Evolutionary conservation across 345 rosid species (phyloP), one percentile per base, ranked within the genome.

Genomic region (Citrus trifoliata): DNA sequence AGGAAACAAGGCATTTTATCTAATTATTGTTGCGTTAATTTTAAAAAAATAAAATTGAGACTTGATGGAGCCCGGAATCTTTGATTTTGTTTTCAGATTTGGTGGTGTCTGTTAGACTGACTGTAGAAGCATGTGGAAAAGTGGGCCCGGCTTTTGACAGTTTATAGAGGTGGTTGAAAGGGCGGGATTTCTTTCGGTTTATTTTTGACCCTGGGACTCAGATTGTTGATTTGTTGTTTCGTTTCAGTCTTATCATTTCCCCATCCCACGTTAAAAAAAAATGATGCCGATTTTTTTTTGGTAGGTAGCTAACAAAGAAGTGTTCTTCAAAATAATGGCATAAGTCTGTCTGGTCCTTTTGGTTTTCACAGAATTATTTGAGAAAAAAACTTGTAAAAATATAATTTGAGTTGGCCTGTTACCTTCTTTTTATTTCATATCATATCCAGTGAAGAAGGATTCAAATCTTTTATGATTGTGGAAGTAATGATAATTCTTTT

Each of bases 1-100:
- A 73, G 79, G 82, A 81, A 81, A 78, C 61, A 77, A 12, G 8
- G 66, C 90, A 86, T 88, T 81, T 82, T 42, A n/a, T 8, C 32
- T 46, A 68, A n/a, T 33, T 78, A 73, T 46, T 35, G 70, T 35
- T 24, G 10, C 40, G 70, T 65, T 65, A 72, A 80, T 76, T 60
- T 38, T 46, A 64, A 80, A 32, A 32, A 58, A 60, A 30, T 10
- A 22, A 35, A 35, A 35, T 12, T 22, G 61, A 53, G 68, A 70
- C 40, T 18, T n/a, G 61, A 59, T 8, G 33, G 40, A 74, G 37
- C 67, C 56, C 67, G 62, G 32, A 70, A 75, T 63, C 76, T 59
- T 48, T 53, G 58, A 53, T 53, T 46, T 53, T 53, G 58, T 4
- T 53, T 18, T 53, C 22, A 18, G 58, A 53, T 18, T 53, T 65